A percentile compares a stretch with the other conserved stretches of the same genome.
Conservation (phyloP, 768 basidiomycete species). For the Psilocybe azurescens region DNA sequence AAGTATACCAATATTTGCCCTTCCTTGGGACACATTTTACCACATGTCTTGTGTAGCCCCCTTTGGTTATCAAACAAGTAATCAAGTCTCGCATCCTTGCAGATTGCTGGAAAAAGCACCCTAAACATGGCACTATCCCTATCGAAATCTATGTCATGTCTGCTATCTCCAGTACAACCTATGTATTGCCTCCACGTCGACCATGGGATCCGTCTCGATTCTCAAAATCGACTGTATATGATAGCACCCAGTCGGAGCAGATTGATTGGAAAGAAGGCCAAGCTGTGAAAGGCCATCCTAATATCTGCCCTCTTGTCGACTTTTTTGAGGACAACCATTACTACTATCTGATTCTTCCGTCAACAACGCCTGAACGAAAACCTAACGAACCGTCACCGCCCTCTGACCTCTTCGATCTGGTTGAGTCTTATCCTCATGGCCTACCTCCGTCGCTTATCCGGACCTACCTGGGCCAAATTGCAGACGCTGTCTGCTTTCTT, state of each 20-base stretch:
- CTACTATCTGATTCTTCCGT: conserved; percentile 93
- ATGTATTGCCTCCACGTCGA: conserved; percentile 76
- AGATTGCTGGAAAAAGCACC: conserved; percentile 99
- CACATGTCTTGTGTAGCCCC: conserved; percentile 57
- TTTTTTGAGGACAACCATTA: conserved; percentile 98
- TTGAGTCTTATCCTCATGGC: conserved; percentile 88
- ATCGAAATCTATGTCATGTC: conserved; percentile 98
- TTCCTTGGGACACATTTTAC: conserved; percentile 25
- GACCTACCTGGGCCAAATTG: conserved; percentile 91
- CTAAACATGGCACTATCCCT: conserved; percentile 92
- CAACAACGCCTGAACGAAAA: conserved; percentile 62
- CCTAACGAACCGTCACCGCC: conserved; percentile 60
- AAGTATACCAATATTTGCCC: conserved; percentile 38
- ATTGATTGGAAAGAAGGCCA: conserved; percentile 72
- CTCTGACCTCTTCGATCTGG: conserved; percentile 93
- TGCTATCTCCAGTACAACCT: conserved; percentile 81
- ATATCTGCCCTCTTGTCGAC: conserved; percentile 92
- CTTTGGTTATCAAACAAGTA: conserved; percentile 95
- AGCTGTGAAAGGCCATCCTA: conserved; percentile 87
- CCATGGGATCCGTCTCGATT: conserved; percentile 84
- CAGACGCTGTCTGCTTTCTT: conserved; percentile 88
- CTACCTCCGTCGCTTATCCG: conserved; percentile 76
- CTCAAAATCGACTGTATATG: conserved; percentile 20
- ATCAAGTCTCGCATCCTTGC: conserved; percentile 98
- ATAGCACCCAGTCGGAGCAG: conserved; percentile 18